A percentile compares a stretch with the other conserved stretches of the same genome.
These are phyloP conservation scores for Metschnikowia orientalis DNA, from an alignment of 805 yeast species.

Conservation along the genomic window DNA sequence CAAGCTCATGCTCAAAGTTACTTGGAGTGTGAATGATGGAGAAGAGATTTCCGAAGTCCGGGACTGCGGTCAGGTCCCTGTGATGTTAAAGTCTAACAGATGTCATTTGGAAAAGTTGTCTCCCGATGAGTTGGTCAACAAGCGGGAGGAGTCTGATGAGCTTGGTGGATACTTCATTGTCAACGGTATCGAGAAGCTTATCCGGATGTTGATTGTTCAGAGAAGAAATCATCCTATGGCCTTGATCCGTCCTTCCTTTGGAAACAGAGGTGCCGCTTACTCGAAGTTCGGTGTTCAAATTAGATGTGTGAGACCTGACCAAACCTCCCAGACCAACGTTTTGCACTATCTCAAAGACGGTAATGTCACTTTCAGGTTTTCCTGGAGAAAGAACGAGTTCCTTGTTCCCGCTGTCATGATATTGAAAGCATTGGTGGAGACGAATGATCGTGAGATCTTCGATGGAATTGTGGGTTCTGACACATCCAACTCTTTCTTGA, in stretches of 20 bases:
- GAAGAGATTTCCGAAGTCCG: constrained; percentile 76
- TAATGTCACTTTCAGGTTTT: constrained; percentile 91
- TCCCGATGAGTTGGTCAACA: constrained; percentile 73
- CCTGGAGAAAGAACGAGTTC: constrained; percentile 96
- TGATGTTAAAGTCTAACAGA: constrained; percentile 87
- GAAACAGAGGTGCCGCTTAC: constrained; percentile 89
- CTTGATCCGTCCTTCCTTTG: constrained; percentile 88
- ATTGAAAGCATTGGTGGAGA: constrained; percentile 82
- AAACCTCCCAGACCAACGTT: constrained; percentile 96
- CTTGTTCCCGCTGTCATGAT: constrained; percentile 91
- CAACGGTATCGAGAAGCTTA: constrained; percentile 93
- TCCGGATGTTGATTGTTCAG: constrained; percentile 97
- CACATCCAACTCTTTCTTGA: constrained; percentile 80
- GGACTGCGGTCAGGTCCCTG: constrained; percentile 87
- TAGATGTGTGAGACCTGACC: constrained; percentile 92
- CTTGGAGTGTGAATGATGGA: constrained; percentile 86
- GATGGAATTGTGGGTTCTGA: constrained; percentile 95
- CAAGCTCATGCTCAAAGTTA: constrained; percentile 68
- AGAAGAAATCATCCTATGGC: constrained; percentile 99
- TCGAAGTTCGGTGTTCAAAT: constrained; percentile 90
- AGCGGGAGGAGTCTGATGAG: constrained; percentile 90
- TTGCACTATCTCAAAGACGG: constrained; percentile 94
- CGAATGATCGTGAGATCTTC: constrained; percentile 91
- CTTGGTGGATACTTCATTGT: constrained; percentile 94
- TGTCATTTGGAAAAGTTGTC: constrained; percentile 84